Evolutionary conservation across 192 early-diverging fungal genomes (phyloP), one percentile per base, ranked within the genome.

Genomic region (Martensiomyces pterosporus): DNA sequence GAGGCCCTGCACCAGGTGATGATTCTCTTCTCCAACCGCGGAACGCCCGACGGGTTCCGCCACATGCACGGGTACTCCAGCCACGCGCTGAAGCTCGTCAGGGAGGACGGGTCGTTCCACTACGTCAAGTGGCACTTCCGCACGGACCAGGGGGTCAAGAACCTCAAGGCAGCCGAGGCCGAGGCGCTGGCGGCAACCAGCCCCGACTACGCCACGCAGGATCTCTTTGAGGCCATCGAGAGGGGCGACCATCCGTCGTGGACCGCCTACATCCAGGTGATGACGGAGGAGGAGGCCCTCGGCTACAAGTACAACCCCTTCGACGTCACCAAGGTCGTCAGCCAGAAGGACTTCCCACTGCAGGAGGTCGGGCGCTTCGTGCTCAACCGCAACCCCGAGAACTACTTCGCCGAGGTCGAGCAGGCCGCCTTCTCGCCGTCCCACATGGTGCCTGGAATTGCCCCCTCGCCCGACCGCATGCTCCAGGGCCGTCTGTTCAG

Each of bases 101-200:
- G 83, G 49, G 74, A 63, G 16, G 35, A 80, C 8, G 86, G 84
- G 18, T 54, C 79, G 5, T 63, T 70, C 47, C 77, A 76, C 24
- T 85, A 84, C 36, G 86, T 87, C 76, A 91, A 91, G 76, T 88
- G 85, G 81, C 87, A 91, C 67, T 88, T 82, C 74, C 81, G 80
- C 47, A 83, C 85, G 15, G 54, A 85, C 54, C 81, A 83, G 39
- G 71, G 81, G 37, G 59, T 81, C 60, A 75, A 80, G 63, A 80
- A 71, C 56, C 49, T 83, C 35, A 74, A 43, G 19, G 78, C 76
- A 17, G 60, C 51, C 4, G 60, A 82, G 42, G 83, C 83, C 1
- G 75, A 55, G 37, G 47, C 66, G 47, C 57, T 81, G 12, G 63
- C 60, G 24, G 77, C 64, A 25, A 51, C 59, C 12, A 64, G 82